phyloP scores from a whole-genome alignment of 83 land plant genomes.

The Isoetes engelmannii region DNA sequence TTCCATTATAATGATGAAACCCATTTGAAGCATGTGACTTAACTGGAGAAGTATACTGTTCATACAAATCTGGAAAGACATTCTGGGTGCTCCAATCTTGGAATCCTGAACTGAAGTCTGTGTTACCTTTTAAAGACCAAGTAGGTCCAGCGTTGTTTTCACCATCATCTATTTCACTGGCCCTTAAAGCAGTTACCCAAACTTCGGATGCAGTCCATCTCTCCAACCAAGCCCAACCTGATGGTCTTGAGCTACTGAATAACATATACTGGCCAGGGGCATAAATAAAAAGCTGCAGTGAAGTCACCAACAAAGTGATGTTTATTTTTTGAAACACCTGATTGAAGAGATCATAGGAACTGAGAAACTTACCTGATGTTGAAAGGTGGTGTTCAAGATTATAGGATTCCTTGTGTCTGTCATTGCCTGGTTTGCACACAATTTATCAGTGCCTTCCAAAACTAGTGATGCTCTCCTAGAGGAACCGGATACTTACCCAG shows the following conservation, averaged over 20 bases:
- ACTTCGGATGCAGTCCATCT: slow-evolving; percentile 2
- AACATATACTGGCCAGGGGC: background rate
- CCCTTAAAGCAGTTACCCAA: background rate
- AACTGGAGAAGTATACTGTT: background rate
- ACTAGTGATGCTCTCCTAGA: background rate
- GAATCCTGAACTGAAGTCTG: background rate
- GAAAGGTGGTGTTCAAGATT: background rate
- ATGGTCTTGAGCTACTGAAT: background rate
- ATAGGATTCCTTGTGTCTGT: background rate
- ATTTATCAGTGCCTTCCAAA: background rate
- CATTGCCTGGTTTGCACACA: background rate
- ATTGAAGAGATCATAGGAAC: background rate
- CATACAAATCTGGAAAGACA: background rate
- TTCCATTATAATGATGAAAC: too few relatives aligned
- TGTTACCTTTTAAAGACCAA: background rate
- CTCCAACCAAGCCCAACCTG: slow-evolving; percentile 16
- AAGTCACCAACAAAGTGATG: background rate
- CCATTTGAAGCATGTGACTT: too few relatives aligned
- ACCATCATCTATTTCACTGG: background rate
- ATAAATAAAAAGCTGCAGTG: background rate
- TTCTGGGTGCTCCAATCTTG: background rate
- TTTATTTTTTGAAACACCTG: background rate
- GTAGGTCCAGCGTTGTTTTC: background rate
- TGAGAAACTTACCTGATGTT: background rate
- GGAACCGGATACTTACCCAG: background rate